These are phyloP conservation scores for Monosporozyma aerobia DNA, from an alignment of 805 yeast species.

Conservation along the genomic window DNA sequence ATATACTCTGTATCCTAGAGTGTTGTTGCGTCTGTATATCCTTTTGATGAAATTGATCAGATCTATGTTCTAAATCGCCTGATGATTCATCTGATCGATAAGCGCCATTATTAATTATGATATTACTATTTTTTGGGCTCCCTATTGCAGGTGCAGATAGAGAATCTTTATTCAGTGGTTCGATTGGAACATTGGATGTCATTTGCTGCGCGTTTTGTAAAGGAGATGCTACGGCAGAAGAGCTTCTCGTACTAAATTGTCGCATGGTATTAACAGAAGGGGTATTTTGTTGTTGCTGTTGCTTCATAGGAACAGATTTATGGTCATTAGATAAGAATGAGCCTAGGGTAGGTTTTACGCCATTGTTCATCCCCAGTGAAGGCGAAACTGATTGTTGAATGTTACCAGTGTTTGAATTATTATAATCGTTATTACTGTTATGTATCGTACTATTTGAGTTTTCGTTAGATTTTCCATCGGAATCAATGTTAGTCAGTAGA, in stretches of 20 bases:
- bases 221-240: not conserved
- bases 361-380: not conserved
- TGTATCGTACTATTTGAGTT: not conserved
- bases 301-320: not conserved
- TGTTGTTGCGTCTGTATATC: not conserved
- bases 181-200: not conserved
- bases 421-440: not conserved
- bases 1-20: not conserved
- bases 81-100: not conserved
- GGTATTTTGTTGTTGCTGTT: not conserved
- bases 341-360: not conserved
- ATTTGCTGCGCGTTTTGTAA: not conserved
- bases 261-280: not conserved
- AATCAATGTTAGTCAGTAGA: conserved; percentile 1
- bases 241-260: not conserved
- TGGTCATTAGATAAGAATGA: not conserved
- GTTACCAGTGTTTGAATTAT: not conserved
- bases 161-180: not conserved
- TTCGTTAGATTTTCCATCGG: not conserved
- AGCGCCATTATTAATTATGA: not conserved
- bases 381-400: not conserved
- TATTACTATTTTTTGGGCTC: not conserved
- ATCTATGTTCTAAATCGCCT: not conserved
- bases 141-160: not conserved
- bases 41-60: not conserved